phyloP scores from a whole-genome alignment of 179 eudicot genomes.

The Patellifolia procumbens region DNA sequence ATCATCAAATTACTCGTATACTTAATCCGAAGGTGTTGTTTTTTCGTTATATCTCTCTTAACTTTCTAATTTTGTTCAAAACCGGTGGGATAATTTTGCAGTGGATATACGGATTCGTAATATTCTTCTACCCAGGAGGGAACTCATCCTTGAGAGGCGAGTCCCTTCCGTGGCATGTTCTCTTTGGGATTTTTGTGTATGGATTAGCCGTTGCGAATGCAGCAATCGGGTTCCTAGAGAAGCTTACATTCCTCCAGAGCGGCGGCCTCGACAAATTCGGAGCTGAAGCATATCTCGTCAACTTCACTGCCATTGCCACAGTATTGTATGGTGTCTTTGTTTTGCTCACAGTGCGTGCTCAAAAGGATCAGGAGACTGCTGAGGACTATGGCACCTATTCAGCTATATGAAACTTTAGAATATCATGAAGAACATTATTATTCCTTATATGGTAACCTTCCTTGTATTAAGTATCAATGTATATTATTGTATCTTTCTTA shows the following conservation, averaged over 20 bases:
- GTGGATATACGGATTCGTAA: conserved; percentile 79
- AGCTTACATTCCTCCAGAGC: conserved; percentile 82
- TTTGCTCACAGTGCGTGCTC: conserved; percentile 53
- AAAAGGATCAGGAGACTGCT: conserved; percentile 43
- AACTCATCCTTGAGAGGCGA: conserved; percentile 46
- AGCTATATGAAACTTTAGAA: conserved; percentile 34
- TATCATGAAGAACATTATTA: neutral
- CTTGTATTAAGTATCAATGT: neutral
- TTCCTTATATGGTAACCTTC: neutral
- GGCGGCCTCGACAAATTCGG: conserved; percentile 67
- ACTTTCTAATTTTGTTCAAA: neutral
- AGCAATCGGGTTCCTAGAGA: conserved; percentile 78
- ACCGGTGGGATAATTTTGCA: conserved; percentile 32
- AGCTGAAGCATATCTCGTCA: conserved; percentile 82
- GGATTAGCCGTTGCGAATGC: conserved; percentile 71
- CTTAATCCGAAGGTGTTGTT: too few relatives aligned
- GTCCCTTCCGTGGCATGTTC: conserved; percentile 82
- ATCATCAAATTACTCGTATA: too few relatives aligned
- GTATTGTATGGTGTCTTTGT: conserved; percentile 66
- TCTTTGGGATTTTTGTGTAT: conserved; percentile 67
- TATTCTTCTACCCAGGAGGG: conserved; percentile 91
- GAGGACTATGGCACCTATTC: conserved; percentile 55
- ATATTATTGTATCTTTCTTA: neutral
- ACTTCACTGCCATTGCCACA: conserved; percentile 79
- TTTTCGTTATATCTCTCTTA: neutral